Evolutionary conservation across 306 rosid species (phyloP).

Genomic region (Rosa rugosa): DNA sequence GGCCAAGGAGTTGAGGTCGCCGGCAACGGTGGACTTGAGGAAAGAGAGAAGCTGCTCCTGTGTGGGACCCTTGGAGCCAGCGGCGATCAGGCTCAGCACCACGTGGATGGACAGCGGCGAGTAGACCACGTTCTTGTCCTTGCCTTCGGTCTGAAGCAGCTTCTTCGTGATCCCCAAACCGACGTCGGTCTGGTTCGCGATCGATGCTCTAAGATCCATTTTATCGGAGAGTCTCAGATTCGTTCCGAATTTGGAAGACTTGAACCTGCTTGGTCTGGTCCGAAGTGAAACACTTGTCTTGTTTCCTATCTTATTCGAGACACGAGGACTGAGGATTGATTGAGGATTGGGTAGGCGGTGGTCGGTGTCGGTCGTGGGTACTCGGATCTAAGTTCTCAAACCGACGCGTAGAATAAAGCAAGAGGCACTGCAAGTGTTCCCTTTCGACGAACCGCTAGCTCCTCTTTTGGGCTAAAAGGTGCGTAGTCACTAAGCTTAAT

Average conservation of each 20-base stretch:
- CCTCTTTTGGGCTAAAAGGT: not conserved
- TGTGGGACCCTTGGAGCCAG: slow-evolving; percentile 71
- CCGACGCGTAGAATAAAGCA: not conserved
- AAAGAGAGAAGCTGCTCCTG: slow-evolving; percentile 67
- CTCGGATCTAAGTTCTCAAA: not conserved
- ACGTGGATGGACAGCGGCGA: slow-evolving; percentile 78
- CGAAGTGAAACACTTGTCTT: not conserved
- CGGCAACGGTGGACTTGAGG: slow-evolving; percentile 62
- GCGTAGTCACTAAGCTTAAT: not conserved
- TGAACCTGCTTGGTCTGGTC: not conserved
- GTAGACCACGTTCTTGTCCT: slow-evolving; percentile 50
- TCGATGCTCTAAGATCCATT: slow-evolving; percentile 64
- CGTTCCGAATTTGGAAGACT: not conserved
- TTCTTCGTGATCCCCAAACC: slow-evolving; percentile 47
- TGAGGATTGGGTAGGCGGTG: not conserved
- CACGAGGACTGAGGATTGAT: not conserved
- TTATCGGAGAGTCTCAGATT: not conserved
- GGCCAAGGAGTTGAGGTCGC: slow-evolving; percentile 57
- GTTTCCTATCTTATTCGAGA: not conserved
- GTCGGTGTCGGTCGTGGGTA: not conserved
- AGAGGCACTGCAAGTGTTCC: not conserved
- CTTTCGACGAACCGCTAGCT: not conserved
- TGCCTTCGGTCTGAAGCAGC: slow-evolving; percentile 38
- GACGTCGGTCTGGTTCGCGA: slow-evolving; percentile 52
- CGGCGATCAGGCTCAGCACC: slow-evolving; percentile 61